A percentile compares a stretch with the other conserved stretches of the same genome.
Evolutionary conservation across 495 filamentous ascomycete species (phyloP).

Genomic region (Cercophora samala): DNA sequence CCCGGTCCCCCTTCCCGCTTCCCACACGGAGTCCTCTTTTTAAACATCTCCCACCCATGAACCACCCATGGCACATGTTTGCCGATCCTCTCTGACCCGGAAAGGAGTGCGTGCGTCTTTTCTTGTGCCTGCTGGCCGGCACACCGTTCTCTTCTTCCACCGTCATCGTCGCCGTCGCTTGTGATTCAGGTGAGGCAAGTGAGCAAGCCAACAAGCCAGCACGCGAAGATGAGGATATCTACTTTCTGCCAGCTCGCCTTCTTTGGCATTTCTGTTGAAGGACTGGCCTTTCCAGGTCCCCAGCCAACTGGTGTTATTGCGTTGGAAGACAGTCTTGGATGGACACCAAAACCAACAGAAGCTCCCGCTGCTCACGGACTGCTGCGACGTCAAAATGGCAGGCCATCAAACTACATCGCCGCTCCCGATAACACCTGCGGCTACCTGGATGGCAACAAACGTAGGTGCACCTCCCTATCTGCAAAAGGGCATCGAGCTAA

Average conservation of each 20-base stretch:
- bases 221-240: constrained; percentile 8
- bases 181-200: constrained; percentile 2
- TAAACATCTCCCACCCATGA: neutral
- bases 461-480: constrained; percentile 23
- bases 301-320: constrained; percentile 27
- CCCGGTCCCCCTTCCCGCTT: neutral
- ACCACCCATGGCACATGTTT: neutral
- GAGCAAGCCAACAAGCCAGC: constrained; percentile 8
- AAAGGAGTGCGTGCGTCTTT: neutral
- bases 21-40: neutral
- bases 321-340: constrained; percentile 18
- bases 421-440: constrained; percentile 51
- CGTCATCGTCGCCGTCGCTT: neutral
- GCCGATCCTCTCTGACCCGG: neutral
- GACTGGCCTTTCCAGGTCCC: constrained; percentile 35
- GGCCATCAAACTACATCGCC: constrained; percentile 35
- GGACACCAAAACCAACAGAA: constrained; percentile 34
- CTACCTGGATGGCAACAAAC: constrained; percentile 38
- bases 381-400: constrained; percentile 30
- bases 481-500: neutral
- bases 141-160: neutral
- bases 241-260: constrained; percentile 25
- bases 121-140: neutral
- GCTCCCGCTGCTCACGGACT: constrained; percentile 33
- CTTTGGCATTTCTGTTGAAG: constrained; percentile 34